These are phyloP conservation scores for Fusarium luffae DNA, from an alignment of 2,329 filamentous ascomycete species.

Conservation along the genomic window DNA sequence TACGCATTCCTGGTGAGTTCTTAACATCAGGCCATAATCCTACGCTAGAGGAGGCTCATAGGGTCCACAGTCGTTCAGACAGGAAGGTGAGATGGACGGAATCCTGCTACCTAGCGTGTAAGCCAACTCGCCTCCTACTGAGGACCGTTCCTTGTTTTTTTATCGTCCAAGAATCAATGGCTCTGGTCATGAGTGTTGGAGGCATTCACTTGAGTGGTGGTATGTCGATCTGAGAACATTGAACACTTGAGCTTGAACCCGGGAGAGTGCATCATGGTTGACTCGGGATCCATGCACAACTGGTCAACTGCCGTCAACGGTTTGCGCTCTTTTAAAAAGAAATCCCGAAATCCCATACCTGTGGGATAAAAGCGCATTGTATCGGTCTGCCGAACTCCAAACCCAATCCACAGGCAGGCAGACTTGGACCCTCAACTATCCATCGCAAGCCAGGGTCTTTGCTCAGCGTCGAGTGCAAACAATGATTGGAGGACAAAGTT, in stretches of 20 bases:
- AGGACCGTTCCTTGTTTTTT: constrained; percentile 12
- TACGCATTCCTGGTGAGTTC: constrained; percentile 7
- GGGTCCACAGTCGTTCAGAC: constrained; percentile 11
- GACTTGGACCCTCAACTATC: constrained; percentile 1
- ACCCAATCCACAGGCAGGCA: constrained; percentile 18
- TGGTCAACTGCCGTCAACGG: not conserved
- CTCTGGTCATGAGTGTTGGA: not conserved
- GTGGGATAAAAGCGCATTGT: not conserved
- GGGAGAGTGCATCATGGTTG: not conserved
- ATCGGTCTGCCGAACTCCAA: constrained; percentile 27
- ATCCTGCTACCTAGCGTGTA: not conserved
- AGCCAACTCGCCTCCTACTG: not conserved
- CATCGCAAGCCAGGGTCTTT: constrained; percentile 22
- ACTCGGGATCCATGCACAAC: not conserved
- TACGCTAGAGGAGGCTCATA: constrained; percentile 21
- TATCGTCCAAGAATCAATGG: not conserved
- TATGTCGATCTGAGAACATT: not conserved
- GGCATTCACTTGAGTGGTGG: not conserved
- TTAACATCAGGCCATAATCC: constrained; percentile 22
- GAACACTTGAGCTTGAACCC: not conserved
- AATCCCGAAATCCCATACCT: not conserved
- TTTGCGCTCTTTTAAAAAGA: not conserved
- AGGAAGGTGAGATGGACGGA: constrained; percentile 3
- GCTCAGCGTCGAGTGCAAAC: not conserved
- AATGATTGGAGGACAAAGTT: constrained; percentile 45